Evolutionary conservation across 768 basidiomycete genomes (phyloP), one percentile per base, ranked within the genome.

Genomic region (Hortiboletus flavorubellus): DNA sequence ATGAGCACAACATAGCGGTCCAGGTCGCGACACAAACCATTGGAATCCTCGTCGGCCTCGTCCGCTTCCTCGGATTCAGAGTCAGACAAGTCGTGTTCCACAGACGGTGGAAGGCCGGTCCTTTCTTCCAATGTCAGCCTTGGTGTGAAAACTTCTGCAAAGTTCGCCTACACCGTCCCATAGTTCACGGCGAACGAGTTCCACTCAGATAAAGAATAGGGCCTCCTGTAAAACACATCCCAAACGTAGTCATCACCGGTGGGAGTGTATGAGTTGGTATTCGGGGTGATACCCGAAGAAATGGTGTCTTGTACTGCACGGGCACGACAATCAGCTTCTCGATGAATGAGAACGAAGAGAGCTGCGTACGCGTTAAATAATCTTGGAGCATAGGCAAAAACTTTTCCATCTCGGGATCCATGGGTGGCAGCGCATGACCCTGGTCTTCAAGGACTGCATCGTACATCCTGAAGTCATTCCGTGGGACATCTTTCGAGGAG

Each of bases 1-100:
- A 26, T n/a, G 2, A 63, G 51, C 1, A 46, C 5, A 30, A 23
- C 14, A 10, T n/a, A 3, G 38, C 2, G 12, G 33, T 26, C 33
- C 5, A 7, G 30, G 10, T 37, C 44, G 4, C 21, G 11, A 39
- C 10, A 67, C 72, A 38, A 43, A 89, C 90, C 87, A 69, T 92
- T 92, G 0, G 90, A 92, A 62, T 92, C 91, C 60, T 92, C 91
- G 56, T 91, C 89, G 4, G 81, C 89, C 59, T 88, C 86, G 53
- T 89, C 89, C 58, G 83, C 85, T 60, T 78, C 77, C 60, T 86
- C 85, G 0, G 81, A 83, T 39, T 85, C 86, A 21, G 84, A 85
- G 10, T 79, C 75, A 43, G 85, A 84, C 59, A 83, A 78, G 4
- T 75, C 68, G 59, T 85, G 81, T 31, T 75, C 78, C 14, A 78